phyloP scores from a whole-genome alignment of 2,329 filamentous ascomycete genomes.

The Orbilia oligospora region DNA sequence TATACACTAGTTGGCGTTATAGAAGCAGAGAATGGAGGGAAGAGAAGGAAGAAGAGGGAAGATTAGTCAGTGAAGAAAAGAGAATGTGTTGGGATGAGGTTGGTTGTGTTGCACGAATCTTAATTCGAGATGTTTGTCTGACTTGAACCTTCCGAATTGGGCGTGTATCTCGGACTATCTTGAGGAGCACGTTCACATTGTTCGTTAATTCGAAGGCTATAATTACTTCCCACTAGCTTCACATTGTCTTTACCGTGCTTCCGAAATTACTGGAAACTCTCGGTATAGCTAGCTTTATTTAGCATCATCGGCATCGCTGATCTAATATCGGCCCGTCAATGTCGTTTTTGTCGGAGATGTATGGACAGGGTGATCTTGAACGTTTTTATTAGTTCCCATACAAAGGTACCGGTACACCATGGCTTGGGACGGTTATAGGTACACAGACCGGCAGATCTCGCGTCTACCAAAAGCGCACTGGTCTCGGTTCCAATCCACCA shows the following conservation, averaged over 20 bases:
- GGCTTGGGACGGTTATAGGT: background rate
- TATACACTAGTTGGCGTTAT: background rate
- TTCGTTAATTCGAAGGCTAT: too few species aligned
- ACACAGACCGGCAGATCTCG: slow-evolving; percentile 33
- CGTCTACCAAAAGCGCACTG: slow-evolving; percentile 46
- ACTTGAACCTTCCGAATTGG: background rate
- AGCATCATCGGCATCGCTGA: too few species aligned
- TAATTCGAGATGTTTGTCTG: slow-evolving; percentile 48
- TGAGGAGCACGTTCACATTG: background rate
- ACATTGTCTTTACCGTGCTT: too few species aligned
- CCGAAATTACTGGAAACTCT: too few species aligned
- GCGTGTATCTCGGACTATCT: background rate
- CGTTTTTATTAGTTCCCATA: too few species aligned
- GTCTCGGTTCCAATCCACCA: background rate
- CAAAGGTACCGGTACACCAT: too few species aligned
- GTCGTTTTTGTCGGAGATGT: too few species aligned
- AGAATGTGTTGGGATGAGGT: slow-evolving; percentile 20
- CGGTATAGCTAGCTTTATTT: too few species aligned
- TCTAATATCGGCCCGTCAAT: too few species aligned
- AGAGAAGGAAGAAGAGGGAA: background rate
- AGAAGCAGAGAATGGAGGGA: background rate
- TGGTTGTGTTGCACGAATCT: slow-evolving; percentile 15
- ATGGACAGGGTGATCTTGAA: too few species aligned
- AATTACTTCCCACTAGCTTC: too few species aligned
- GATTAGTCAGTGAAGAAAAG: slow-evolving; percentile 3